These are phyloP conservation scores for Pythium brachiatum DNA, from an alignment of 352 stramenopile genomes.

Conservation along the genomic window DNA sequence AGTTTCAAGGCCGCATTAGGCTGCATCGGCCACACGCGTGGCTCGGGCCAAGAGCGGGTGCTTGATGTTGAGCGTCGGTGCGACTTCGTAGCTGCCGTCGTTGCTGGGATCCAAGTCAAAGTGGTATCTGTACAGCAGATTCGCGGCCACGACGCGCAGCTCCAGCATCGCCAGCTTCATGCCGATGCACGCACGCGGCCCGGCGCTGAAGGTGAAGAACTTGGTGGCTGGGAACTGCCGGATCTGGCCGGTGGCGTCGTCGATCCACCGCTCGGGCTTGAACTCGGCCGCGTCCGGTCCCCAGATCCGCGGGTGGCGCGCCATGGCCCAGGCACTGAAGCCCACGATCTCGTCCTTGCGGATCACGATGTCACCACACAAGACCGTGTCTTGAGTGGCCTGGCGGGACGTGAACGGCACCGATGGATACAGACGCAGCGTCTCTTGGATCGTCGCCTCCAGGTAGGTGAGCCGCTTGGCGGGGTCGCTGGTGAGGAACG, in stretches of 20 bases:
- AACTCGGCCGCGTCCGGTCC: slow-evolving; percentile 53
- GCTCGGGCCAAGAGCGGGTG: slow-evolving; percentile 5
- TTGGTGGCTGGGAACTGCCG: slow-evolving; percentile 1
- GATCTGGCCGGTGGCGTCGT: slow-evolving; percentile 4
- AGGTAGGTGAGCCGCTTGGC: slow-evolving; percentile 52
- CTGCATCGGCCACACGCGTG: neutral
- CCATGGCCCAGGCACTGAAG: slow-evolving; percentile 35
- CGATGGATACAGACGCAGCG: slow-evolving; percentile 56
- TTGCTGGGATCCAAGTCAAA: slow-evolving; percentile 13
- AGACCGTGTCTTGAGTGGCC: slow-evolving; percentile 47
- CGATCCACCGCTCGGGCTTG: slow-evolving; percentile 58
- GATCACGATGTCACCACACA: slow-evolving; percentile 30
- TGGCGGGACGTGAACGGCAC: slow-evolving; percentile 56
- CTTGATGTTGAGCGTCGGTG: slow-evolving; percentile 12
- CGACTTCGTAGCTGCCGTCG: slow-evolving; percentile 9
- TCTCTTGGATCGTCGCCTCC: slow-evolving; percentile 55
- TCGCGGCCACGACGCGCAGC: slow-evolving; percentile 16
- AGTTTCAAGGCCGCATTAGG: neutral
- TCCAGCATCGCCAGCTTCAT: slow-evolving; percentile 48
- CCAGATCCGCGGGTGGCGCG: slow-evolving; percentile 32
- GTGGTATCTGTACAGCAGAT: slow-evolving; percentile 14
- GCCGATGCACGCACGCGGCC: slow-evolving; percentile 43
- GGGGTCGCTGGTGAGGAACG: slow-evolving; percentile 39
- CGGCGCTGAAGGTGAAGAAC: slow-evolving; percentile 40
- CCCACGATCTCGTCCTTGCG: slow-evolving; percentile 22